Base-by-base conservation (phyloP, 2,329 filamentous ascomycete genomes). In the Colletotrichum nymphaeae region DNA sequence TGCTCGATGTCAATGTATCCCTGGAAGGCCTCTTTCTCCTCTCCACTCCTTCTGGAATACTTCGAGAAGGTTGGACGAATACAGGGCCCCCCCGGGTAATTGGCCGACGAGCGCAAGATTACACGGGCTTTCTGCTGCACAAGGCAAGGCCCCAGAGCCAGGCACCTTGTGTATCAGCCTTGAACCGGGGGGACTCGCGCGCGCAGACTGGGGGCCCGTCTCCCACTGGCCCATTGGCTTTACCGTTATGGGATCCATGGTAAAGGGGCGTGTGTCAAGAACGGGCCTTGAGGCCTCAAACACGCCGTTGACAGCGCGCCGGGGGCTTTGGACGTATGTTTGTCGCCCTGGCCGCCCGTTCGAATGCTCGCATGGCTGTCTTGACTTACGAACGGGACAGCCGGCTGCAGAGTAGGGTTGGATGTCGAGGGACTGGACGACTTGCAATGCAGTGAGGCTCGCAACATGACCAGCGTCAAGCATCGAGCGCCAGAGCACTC, bases 11-110 rank as follows among this genome's bases (percentile, higher is more conserved):
- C 62, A 59, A 67, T 37, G n/a, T 24, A 69, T 62, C 70, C 73
- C 42, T 71, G 70, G 57, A 53, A 66, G 57, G 16, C 42, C 55
- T 56, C 24, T 58, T 37, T 49, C 57, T 64, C 26, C 24, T 37
- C 62, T 24, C 16, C 46, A 24, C 24, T 69, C 66, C 63, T 74
- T 74, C 71, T 63, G 57, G 46, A 74, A 64, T 71, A 52, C 71
- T 74, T 75, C 73, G 66, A 75, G 73, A 75, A 75, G 67, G 66
- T 64, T 71, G 57, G 57, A 57, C 60, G 30, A 32, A 16, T 24
- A 57, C 67, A 66, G 58, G 70, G 60, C n/a, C 52, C 52, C 58
- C 62, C 71, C 53, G 28, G 70, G 57, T 58, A 56, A 74, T 63
- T 63, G 58, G 26, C 52, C 52, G 55, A 60, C 53, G 52, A 42